These are phyloP conservation scores for Globisporangium polare DNA, from an alignment of 352 stramenopile species.

Conservation along the genomic window DNA sequence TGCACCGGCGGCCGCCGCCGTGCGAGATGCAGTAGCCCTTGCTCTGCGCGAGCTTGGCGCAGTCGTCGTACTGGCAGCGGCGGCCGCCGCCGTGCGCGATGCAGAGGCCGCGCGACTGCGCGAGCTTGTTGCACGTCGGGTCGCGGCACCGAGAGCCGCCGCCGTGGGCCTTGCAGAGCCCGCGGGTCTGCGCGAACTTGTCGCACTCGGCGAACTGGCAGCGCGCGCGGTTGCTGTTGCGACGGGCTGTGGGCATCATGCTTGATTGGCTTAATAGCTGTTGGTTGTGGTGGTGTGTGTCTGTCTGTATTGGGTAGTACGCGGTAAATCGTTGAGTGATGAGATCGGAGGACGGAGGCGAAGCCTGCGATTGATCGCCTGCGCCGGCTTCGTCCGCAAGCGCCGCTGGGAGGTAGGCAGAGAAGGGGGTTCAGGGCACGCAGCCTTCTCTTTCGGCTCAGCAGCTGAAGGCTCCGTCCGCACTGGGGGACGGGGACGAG, in stretches of 20 bases:
- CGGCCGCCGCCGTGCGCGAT: slow-evolving; percentile 62
- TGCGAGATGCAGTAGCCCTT: slow-evolving; percentile 84
- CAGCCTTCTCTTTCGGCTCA: slow-evolving; percentile 9
- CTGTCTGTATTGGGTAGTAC: slow-evolving; percentile 19
- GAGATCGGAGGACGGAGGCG: background rate
- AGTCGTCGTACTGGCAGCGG: slow-evolving; percentile 62
- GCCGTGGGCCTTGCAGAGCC: slow-evolving; percentile 82
- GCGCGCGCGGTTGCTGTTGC: slow-evolving; percentile 68
- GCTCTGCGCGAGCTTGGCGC: slow-evolving; percentile 74
- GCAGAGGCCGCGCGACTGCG: slow-evolving; percentile 62
- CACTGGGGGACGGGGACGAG: background rate
- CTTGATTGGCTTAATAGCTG: no score
- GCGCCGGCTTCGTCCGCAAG: background rate
- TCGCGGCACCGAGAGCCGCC: slow-evolving; percentile 78
- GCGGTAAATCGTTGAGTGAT: slow-evolving; percentile 36
- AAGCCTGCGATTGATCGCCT: background rate
- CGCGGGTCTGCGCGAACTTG: slow-evolving; percentile 82
- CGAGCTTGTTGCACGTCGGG: slow-evolving; percentile 74
- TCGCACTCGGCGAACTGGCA: slow-evolving; percentile 72
- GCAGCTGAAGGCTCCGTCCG: slow-evolving; percentile 1
- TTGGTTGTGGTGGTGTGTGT: slow-evolving; percentile 25
- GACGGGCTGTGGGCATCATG: slow-evolving; percentile 28
- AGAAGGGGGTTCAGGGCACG: slow-evolving; percentile 17
- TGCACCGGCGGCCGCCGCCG: slow-evolving; percentile 71
- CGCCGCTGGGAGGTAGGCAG: slow-evolving; percentile 2